A percentile compares a stretch with the other conserved stretches of the same genome.
phyloP scores from a whole-genome alignment of 345 rosid species.

The Eucalyptus brandiana region DNA sequence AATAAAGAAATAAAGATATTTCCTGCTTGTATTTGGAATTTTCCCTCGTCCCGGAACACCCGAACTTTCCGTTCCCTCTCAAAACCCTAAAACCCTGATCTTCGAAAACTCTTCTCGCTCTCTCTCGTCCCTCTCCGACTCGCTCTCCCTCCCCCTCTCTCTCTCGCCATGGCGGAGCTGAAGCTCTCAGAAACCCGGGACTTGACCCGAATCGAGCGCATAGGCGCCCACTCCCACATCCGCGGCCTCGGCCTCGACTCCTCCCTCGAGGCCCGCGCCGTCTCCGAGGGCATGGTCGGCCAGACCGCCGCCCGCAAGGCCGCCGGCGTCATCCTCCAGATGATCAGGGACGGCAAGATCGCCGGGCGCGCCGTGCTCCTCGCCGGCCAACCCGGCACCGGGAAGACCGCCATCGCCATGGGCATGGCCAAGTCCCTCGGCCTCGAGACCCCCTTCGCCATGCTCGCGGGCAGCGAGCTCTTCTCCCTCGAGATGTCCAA shows the following conservation, averaged over 20 bases:
- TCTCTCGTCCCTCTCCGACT: rapidly evolving
- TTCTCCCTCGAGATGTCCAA: slow-evolving; percentile 94
- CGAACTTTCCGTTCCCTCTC: neutral
- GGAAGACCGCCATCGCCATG: slow-evolving; percentile 96
- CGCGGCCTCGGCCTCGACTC: slow-evolving; percentile 92
- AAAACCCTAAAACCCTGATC: slow-evolving; percentile 11
- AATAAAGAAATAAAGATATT: too few relatives aligned
- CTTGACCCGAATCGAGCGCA: slow-evolving; percentile 86
- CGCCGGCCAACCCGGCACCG: slow-evolving; percentile 97
- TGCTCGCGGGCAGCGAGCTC: slow-evolving; percentile 83
- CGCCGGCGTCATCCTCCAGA: slow-evolving; percentile 89
- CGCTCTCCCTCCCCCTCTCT: neutral
- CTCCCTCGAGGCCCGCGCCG: slow-evolving; percentile 71
- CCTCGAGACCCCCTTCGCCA: slow-evolving; percentile 85
- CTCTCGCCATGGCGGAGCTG: slow-evolving; percentile 52
- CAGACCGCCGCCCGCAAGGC: slow-evolving; percentile 76
- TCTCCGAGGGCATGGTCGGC: slow-evolving; percentile 92
- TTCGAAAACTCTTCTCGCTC: neutral
- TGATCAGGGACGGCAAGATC: slow-evolving; percentile 83
- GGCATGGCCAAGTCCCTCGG: slow-evolving; percentile 98
- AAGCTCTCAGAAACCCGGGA: slow-evolving; percentile 72
- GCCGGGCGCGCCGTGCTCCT: slow-evolving; percentile 87
- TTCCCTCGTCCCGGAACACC: neutral
- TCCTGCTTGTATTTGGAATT: too few relatives aligned
- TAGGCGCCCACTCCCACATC: slow-evolving; percentile 96